Percentiles rank a stretch among this genome's conserved stretches.
Conservation (phyloP, 768 basidiomycete species). For the Royoungia palumana region DNA sequence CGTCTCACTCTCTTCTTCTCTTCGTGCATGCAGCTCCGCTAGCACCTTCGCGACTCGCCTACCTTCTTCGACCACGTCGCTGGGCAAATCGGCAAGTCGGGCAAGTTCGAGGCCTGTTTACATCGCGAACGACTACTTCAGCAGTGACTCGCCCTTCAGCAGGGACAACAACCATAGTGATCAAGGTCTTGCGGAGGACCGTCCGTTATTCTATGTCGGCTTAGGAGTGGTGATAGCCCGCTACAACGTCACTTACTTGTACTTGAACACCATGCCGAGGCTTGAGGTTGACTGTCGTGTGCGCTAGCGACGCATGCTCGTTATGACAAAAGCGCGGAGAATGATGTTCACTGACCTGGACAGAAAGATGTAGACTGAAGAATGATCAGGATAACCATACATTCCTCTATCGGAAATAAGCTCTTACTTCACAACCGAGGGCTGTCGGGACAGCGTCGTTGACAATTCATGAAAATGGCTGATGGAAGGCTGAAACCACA, state of each 20-base stretch:
- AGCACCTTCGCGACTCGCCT: conserved; percentile 59
- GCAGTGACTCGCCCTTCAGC: not conserved
- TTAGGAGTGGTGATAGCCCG: not conserved
- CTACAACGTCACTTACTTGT: conserved; percentile 49
- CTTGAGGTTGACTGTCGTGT: conserved; percentile 50
- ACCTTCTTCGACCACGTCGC: conserved; percentile 61
- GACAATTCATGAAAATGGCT: conserved; percentile 83
- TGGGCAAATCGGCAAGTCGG: conserved; percentile 80
- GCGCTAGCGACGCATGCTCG: conserved; percentile 37
- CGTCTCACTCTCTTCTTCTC: conserved; percentile 61
- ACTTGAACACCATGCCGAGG: conserved; percentile 72
- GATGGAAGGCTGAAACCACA: conserved; percentile 2
- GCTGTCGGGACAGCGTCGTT: conserved; percentile 69
- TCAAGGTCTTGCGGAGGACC: conserved; percentile 56
- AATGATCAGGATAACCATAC: not conserved
- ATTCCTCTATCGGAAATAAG: not conserved
- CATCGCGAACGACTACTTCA: not conserved
- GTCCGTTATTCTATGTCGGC: conserved; percentile 59
- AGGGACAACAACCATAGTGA: conserved; percentile 63
- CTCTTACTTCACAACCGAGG: conserved; percentile 76
- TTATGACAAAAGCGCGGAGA: not conserved
- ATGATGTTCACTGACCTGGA: conserved; percentile 50
- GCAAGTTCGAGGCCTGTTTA: conserved; percentile 84
- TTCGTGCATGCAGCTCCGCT: conserved; percentile 50
- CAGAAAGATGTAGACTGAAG: conserved; percentile 74